phyloP scores from a whole-genome alignment of 2,329 filamentous ascomycete species.

The Ophiostoma populinum region DNA sequence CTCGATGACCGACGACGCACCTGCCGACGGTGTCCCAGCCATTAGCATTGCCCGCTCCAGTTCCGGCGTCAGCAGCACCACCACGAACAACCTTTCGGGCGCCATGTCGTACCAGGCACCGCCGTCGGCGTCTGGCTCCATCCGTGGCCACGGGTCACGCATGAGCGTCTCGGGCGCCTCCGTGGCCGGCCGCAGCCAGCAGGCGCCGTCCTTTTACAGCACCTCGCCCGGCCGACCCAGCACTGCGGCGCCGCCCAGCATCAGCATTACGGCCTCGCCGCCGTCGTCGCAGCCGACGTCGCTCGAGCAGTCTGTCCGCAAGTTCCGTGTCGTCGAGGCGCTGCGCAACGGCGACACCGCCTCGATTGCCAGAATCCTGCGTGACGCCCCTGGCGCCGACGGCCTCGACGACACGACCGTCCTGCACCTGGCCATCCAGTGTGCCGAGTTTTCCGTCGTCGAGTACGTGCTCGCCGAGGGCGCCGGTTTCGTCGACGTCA shows the following conservation, averaged over 20 bases:
- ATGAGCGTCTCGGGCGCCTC: slow-evolving; percentile 26
- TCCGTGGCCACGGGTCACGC: slow-evolving; percentile 27
- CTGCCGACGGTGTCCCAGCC: no score
- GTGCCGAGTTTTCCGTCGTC: slow-evolving; percentile 79
- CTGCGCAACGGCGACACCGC: slow-evolving; percentile 79
- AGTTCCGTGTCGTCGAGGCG: slow-evolving; percentile 88
- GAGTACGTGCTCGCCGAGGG: slow-evolving; percentile 82
- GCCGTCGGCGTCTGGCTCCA: slow-evolving; percentile 15
- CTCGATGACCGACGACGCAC: slow-evolving; percentile 27
- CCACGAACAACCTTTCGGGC: no score
- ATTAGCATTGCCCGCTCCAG: no score
- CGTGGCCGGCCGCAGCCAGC: slow-evolving; percentile 22
- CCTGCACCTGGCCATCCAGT: slow-evolving; percentile 86
- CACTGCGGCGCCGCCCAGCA: neutral
- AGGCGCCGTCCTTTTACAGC: slow-evolving; percentile 10
- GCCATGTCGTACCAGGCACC: slow-evolving; percentile 10
- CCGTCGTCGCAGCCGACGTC: slow-evolving; percentile 20
- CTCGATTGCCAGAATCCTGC: slow-evolving; percentile 73
- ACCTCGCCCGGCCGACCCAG: slow-evolving; percentile 2
- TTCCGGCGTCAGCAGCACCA: no score
- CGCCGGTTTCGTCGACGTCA: slow-evolving; percentile 55
- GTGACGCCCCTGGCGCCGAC: slow-evolving; percentile 36
- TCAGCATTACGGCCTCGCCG: slow-evolving; percentile 4
- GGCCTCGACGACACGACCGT: slow-evolving; percentile 70
- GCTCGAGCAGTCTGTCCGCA: slow-evolving; percentile 84